Base-by-base conservation (phyloP, 208 protist genomes). In the Acanthamoeba culbertsoni region DNA sequence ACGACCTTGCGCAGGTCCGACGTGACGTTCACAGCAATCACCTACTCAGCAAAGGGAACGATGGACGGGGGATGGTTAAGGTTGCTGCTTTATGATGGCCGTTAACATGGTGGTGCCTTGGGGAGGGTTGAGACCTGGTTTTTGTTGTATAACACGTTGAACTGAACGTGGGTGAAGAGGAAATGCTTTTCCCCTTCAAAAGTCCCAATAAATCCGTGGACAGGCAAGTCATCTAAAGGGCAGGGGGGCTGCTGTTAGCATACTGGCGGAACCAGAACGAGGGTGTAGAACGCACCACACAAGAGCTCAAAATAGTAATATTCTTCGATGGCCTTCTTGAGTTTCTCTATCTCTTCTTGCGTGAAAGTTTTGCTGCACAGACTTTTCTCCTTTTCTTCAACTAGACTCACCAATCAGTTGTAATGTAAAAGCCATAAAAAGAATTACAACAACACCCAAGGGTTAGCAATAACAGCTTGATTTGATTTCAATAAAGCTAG, bases 101-200 rank as follows among this genome's bases (percentile, higher is more conserved):
- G n/a, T n/a, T n/a, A n/a, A n/a, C n/a, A n/a, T n/a, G n/a, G n/a
- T n/a, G n/a, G n/a, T n/a, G n/a, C n/a, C n/a, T n/a, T n/a, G n/a
- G n/a, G n/a, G n/a, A n/a, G n/a, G n/a, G n/a, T n/a, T n/a, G n/a
- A n/a, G n/a, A 95, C 94, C 42, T 94, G 43, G 53, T 98, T 94
- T 20, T 88, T 33, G 94, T 98, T 98, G 88, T 97, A 98, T 8
- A 95, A 31, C 57, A 98, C 93, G 35, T 94, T 77, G 91, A 99
- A 99, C 14, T 93, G 79, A 33, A 97, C 95, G 93, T 99, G 98
- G 18, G 97, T 94, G 88, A 97, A 99, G 89, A 99, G 79, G 51
- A 95, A 96, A 45, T 95, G 91, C 20, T 48, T 57, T 8, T 40
- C 82, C 0, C 71, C 63, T 23, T 92, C 86, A 12, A 43, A 28